Conservation (phyloP, 345 rosid genomes). For the Erucastrum elatum region DNA sequence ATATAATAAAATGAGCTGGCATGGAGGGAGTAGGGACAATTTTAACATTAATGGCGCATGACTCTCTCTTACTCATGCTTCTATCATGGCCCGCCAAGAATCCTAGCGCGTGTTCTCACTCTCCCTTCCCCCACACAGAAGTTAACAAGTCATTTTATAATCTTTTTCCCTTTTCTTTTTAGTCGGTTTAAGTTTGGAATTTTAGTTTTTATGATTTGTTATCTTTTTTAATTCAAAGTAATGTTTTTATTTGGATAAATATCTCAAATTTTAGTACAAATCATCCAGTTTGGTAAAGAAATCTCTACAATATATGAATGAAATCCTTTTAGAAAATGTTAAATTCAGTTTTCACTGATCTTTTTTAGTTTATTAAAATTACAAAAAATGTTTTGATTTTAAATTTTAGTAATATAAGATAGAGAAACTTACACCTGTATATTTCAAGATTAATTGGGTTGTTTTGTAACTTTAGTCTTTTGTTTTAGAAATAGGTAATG, state of each 20-base stretch:
- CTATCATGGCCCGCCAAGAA: constrained; percentile 42
- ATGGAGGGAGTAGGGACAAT: constrained; percentile 32
- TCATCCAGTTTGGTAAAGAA: background rate
- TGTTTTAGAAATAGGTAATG: too few species aligned
- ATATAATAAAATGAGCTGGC: background rate
- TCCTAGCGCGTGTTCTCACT: constrained; percentile 30
- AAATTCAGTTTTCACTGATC: too few species aligned
- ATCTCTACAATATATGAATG: background rate
- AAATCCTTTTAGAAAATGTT: background rate
- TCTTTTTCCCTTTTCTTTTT: background rate
- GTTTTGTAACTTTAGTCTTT: too few species aligned
- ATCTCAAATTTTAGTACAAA: too few species aligned
- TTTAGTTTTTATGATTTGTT: too few species aligned
- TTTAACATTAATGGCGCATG: constrained; percentile 45
- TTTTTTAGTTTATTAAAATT: too few species aligned
- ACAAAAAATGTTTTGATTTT: background rate
- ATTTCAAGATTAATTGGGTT: too few species aligned
- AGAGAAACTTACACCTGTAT: too few species aligned
- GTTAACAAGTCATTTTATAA: background rate
- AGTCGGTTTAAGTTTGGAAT: background rate
- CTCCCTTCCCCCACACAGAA: constrained; percentile 6
- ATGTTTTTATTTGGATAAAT: background rate
- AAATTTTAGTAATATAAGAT: too few species aligned
- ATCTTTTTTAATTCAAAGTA: too few species aligned
- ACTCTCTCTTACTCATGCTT: constrained; percentile 36